Conservation (phyloP, 345 rosid genomes). For the Cochlearia excelsa region DNA sequence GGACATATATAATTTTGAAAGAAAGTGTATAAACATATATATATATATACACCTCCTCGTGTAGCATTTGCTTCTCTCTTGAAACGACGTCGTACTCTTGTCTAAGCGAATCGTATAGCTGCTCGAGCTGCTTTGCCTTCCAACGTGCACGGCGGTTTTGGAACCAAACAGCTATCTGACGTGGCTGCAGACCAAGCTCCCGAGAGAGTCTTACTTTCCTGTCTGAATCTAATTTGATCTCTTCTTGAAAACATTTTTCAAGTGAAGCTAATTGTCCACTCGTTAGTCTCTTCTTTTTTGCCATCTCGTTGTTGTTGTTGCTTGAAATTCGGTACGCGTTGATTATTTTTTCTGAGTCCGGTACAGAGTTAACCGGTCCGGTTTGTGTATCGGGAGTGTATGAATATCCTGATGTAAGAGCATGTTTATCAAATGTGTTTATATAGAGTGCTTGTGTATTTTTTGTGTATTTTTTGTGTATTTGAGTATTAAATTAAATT, state of each 20-base stretch:
- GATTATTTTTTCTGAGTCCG: conserved; percentile 39
- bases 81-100: conserved; percentile 62
- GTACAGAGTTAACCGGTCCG: conserved; percentile 40
- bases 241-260: conserved; percentile 83
- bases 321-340: conserved; percentile 22
- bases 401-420: conserved; percentile 36
- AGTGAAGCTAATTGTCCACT: conserved; percentile 71
- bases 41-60: conserved; percentile 53
- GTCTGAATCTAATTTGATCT: conserved; percentile 80
- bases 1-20: too few relatives aligned
- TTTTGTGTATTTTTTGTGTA: too few relatives aligned
- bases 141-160: conserved; percentile 86
- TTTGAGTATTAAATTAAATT: too few relatives aligned
- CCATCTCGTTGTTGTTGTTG: conserved; percentile 38
- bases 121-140: conserved; percentile 85
- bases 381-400: conserved; percentile 33
- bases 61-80: conserved; percentile 69
- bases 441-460: too few relatives aligned
- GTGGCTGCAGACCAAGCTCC: conserved; percentile 84
- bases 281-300: conserved; percentile 70
- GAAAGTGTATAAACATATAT: too few relatives aligned
- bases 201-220: conserved; percentile 73
- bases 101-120: conserved; percentile 63
- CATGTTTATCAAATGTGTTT: too few relatives aligned
- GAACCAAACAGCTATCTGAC: conserved; percentile 95